phyloP scores from a whole-genome alignment of 2,329 filamentous ascomycete species.

The Paraphaeosphaeria sporulosa region DNA sequence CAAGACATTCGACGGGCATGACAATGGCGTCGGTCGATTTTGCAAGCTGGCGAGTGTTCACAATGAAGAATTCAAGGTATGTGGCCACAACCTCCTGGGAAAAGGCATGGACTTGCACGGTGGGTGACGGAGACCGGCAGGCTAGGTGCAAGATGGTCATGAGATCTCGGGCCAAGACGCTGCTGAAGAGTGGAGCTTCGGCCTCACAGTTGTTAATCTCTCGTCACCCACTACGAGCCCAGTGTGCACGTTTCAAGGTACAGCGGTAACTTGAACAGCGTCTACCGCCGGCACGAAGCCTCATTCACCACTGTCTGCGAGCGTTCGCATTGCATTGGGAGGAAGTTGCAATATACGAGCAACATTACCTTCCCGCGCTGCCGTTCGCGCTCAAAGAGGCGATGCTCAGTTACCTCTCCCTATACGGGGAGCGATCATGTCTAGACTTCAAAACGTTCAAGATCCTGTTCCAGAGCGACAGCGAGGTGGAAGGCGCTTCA shows the following conservation, averaged over 20 bases:
- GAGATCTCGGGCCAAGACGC: neutral
- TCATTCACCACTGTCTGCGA: conserved; percentile 62
- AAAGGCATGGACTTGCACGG: neutral
- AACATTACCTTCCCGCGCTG: conserved; percentile 60
- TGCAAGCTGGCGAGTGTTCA: conserved; percentile 34
- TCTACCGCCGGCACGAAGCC: conserved; percentile 45
- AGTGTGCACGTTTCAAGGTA: conserved; percentile 5
- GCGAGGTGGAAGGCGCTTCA: conserved; percentile 38
- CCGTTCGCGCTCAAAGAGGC: conserved; percentile 60
- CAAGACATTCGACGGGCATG: conserved; percentile 25
- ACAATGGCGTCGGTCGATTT: conserved; percentile 25
- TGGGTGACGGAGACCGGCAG: neutral
- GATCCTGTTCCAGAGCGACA: conserved; percentile 56
- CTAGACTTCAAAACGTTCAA: conserved; percentile 56
- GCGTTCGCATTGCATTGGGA: conserved; percentile 64
- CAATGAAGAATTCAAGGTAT: conserved; percentile 38
- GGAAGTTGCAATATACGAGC: conserved; percentile 64
- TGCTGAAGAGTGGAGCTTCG: neutral
- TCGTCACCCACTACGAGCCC: neutral
- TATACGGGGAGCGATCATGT: conserved; percentile 55
- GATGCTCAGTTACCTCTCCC: conserved; percentile 64
- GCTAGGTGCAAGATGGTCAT: neutral
- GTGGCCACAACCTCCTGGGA: conserved; percentile 3
- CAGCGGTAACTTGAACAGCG: conserved; percentile 40
- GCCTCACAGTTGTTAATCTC: neutral